Conservation (phyloP, 768 basidiomycete species). For the Lactarius hatsudake region DNA sequence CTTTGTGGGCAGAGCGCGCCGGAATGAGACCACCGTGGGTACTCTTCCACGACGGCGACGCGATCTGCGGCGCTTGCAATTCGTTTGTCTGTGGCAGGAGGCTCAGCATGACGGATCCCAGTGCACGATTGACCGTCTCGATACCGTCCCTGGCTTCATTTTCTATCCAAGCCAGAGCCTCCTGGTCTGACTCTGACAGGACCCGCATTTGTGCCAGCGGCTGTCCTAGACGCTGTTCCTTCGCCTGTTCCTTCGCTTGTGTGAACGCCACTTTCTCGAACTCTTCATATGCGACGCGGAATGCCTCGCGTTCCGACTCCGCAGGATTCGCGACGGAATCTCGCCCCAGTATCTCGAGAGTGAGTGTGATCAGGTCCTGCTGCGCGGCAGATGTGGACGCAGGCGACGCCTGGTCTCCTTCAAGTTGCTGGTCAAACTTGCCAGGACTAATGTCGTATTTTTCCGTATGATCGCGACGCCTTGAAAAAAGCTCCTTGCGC, state of each 20-base stretch:
- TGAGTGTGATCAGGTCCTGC: background rate
- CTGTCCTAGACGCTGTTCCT: background rate
- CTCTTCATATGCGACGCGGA: background rate
- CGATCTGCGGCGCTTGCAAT: too few relatives aligned
- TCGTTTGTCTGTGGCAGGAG: too few relatives aligned
- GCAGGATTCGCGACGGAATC: background rate
- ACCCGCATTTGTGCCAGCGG: background rate
- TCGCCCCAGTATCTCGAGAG: background rate
- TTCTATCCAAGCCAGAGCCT: background rate
- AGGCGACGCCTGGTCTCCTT: too few relatives aligned
- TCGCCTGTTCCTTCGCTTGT: too few relatives aligned
- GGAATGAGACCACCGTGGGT: too few relatives aligned
- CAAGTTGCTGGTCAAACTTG: background rate
- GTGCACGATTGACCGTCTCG: background rate
- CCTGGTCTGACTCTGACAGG: too few relatives aligned
- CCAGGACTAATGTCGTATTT: too few relatives aligned
- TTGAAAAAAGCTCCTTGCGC: background rate
- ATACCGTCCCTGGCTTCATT: background rate
- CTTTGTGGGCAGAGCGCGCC: too few relatives aligned
- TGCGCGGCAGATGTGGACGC: background rate
- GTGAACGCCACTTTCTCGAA: background rate
- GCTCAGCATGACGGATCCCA: background rate
- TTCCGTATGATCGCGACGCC: background rate
- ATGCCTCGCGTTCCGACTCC: background rate
- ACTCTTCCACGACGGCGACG: too few relatives aligned